Evolutionary conservation across 148 eudicot species (phyloP).

Genomic region (Diospyros lotus): DNA sequence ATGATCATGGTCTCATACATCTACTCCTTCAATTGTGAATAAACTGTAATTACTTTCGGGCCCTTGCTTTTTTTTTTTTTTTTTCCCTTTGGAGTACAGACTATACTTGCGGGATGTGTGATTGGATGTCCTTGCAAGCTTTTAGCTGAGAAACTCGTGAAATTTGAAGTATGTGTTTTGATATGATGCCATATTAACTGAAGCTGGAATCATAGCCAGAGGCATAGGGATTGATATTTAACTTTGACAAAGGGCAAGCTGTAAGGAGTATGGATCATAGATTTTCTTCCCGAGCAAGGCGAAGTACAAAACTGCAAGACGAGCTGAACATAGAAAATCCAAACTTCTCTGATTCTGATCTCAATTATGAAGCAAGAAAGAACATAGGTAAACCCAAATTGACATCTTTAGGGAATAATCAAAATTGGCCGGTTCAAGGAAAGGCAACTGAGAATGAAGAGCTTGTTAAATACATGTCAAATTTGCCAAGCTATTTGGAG

Average conservation of each 20-base stretch:
- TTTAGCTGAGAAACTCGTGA: neutral
- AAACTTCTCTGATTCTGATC: conserved; percentile 46
- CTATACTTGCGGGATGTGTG: neutral
- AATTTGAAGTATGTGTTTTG: neutral
- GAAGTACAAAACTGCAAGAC: conserved; percentile 45
- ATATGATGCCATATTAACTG: conserved; percentile 3
- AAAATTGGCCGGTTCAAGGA: conserved; percentile 27
- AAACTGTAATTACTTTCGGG: too few relatives aligned
- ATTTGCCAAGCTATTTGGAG: conserved; percentile 71
- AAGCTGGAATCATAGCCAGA: conserved; percentile 11
- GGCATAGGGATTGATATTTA: conserved; percentile 24
- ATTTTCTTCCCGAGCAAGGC: conserved; percentile 27
- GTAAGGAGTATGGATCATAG: conserved; percentile 24
- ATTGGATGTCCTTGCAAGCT: neutral
- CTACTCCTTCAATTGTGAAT: too few relatives aligned
- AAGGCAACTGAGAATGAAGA: conserved; percentile 51
- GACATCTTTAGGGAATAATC: conserved; percentile 27
- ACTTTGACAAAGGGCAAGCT: conserved; percentile 15
- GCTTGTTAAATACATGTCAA: conserved; percentile 77
- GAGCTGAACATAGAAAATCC: conserved; percentile 41
- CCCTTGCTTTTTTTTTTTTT: neutral
- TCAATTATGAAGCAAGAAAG: conserved; percentile 42
- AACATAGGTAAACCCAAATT: conserved; percentile 24
- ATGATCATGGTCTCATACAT: too few relatives aligned
- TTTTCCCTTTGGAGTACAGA: neutral